Percentiles rank a stretch among this genome's conserved stretches.
These are phyloP conservation scores for Ceratocystis eucalypticola DNA, from an alignment of 2,329 filamentous ascomycete genomes.

Conservation along the genomic window DNA sequence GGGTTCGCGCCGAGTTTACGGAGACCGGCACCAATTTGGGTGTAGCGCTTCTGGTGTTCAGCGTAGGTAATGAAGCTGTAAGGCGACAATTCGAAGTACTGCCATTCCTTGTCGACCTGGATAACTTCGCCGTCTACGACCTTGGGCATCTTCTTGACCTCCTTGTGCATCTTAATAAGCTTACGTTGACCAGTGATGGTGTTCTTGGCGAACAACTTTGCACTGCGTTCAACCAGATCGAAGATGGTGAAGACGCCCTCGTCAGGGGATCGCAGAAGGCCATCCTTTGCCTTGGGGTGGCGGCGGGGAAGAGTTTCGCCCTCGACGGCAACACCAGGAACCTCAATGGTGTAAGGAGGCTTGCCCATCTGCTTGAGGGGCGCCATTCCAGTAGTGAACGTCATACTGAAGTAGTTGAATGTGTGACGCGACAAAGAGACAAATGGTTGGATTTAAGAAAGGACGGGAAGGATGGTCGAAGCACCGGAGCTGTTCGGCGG, in stretches of 20 bases:
- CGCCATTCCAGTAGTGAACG: slow-evolving; percentile 33
- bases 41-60: slow-evolving; percentile 59
- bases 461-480: not conserved
- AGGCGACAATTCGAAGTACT: slow-evolving; percentile 68
- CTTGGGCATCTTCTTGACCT: slow-evolving; percentile 85
- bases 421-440: not conserved
- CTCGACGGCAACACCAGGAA: slow-evolving; percentile 50
- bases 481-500: not conserved
- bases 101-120: slow-evolving; percentile 83
- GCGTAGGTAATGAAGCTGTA: slow-evolving; percentile 67
- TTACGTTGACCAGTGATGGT: slow-evolving; percentile 57
- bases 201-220: slow-evolving; percentile 47
- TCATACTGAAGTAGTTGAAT: slow-evolving; percentile 22
- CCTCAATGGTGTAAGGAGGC: slow-evolving; percentile 63
- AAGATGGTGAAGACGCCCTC: slow-evolving; percentile 63
- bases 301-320: slow-evolving; percentile 79
- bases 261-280: slow-evolving; percentile 50
- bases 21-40: slow-evolving; percentile 59
- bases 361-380: slow-evolving; percentile 49
- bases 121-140: slow-evolving; percentile 65
- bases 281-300: slow-evolving; percentile 56
- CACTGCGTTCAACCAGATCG: slow-evolving; percentile 61
- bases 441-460: not conserved
- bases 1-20: slow-evolving; percentile 58
- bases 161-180: slow-evolving; percentile 63